These are phyloP conservation scores for Pythium biforme DNA, from an alignment of 352 stramenopile genomes.

Conservation along the genomic window DNA sequence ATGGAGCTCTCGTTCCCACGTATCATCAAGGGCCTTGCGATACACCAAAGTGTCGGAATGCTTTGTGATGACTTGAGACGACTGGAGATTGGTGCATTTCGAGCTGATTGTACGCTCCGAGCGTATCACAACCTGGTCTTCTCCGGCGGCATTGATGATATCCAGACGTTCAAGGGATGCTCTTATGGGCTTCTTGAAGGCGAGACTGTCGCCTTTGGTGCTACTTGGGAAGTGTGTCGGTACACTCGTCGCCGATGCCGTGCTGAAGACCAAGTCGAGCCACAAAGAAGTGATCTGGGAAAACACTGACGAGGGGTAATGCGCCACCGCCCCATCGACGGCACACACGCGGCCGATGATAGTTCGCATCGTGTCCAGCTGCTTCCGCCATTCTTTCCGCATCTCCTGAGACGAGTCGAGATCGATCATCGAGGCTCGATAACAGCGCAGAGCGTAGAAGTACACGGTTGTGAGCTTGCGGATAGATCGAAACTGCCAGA, in stretches of 20 bases:
- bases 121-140: conserved; percentile 47
- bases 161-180: conserved; percentile 27
- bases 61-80: conserved; percentile 71
- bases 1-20: conserved; percentile 70
- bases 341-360: conserved; percentile 50
- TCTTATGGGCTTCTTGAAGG: background rate
- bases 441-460: conserved; percentile 55
- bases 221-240: conserved; percentile 63
- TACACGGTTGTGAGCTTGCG: conserved; percentile 55
- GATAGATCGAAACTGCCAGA: conserved; percentile 74
- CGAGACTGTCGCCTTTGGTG: conserved; percentile 6
- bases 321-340: conserved; percentile 57
- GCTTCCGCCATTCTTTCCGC: conserved; percentile 11
- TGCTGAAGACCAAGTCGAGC: conserved; percentile 63
- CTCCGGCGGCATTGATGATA: conserved; percentile 9
- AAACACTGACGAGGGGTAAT: conserved; percentile 68
- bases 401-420: conserved; percentile 9
- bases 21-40: conserved; percentile 69
- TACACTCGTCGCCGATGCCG: conserved; percentile 60
- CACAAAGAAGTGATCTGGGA: conserved; percentile 67
- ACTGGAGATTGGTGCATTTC: conserved; percentile 79
- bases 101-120: conserved; percentile 79
- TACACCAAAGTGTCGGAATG: conserved; percentile 53
- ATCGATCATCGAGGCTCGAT: conserved; percentile 41
- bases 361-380: conserved; percentile 45